phyloP scores from a whole-genome alignment of 208 protist species.

The Leishmania arabica region DNA sequence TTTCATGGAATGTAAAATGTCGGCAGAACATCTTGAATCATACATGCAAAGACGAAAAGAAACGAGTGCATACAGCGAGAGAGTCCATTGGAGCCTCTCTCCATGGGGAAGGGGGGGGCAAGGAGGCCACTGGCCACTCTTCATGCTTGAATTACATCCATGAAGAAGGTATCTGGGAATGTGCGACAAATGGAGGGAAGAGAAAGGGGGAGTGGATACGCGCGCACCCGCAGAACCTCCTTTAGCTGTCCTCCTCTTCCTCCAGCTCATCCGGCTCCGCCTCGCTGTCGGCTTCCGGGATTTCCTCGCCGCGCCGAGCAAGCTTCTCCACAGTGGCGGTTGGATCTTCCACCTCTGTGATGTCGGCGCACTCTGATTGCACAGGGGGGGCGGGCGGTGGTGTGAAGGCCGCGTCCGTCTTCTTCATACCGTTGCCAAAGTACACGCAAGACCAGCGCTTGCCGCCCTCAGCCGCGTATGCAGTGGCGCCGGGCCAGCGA shows the following conservation, averaged over 20 bases:
- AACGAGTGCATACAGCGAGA: background rate
- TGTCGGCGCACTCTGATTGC: conserved; percentile 79
- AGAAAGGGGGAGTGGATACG: background rate
- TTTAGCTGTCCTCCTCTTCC: conserved; percentile 71
- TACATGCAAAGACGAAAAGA: conserved; percentile 15
- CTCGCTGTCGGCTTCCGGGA: conserved; percentile 87
- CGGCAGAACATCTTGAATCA: conserved; percentile 8
- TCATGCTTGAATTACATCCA: conserved; percentile 3
- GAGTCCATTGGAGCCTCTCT: background rate
- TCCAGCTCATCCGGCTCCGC: conserved; percentile 78
- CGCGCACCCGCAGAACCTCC: background rate
- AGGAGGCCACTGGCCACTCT: background rate
- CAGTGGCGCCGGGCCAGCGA: conserved; percentile 88
- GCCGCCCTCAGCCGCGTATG: conserved; percentile 77
- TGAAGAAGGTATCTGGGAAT: background rate
- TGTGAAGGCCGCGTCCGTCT: conserved; percentile 86
- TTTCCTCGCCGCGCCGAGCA: conserved; percentile 89
- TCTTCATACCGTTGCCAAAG: conserved; percentile 91
- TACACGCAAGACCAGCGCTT: conserved; percentile 87
- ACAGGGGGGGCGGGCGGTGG: conserved; percentile 77
- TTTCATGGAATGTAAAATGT: background rate
- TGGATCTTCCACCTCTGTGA: conserved; percentile 85
- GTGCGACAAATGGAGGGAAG: background rate
- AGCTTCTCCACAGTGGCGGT: conserved; percentile 91
- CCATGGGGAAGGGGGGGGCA: background rate